Evolutionary conservation across 2,329 filamentous ascomycete species (phyloP).

Genomic region (Nemania sp.): DNA sequence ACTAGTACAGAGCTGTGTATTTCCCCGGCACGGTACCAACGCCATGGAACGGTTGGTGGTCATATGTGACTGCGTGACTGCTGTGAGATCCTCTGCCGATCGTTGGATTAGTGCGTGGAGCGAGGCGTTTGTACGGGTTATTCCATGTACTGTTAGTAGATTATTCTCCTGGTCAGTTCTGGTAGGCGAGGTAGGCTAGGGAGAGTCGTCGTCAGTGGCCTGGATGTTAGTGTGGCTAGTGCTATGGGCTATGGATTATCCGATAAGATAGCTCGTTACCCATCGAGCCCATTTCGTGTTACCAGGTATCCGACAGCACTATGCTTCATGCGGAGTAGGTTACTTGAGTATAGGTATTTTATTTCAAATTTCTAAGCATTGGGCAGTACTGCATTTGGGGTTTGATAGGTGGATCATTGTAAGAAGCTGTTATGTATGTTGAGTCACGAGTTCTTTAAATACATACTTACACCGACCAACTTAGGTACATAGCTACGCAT

Average conservation of each 20-base stretch:
- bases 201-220: not conserved
- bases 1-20: not conserved
- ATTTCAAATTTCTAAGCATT: conserved; percentile 4
- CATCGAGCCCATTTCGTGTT: too few species aligned
- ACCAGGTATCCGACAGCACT: not conserved
- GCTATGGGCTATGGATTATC: conserved; percentile 5
- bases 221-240: not conserved
- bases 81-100: conserved; percentile 21
- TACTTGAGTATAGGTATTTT: not conserved
- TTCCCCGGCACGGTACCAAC: conserved; percentile 8
- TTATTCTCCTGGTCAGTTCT: too few species aligned
- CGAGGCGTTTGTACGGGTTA: not conserved
- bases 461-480: too few species aligned
- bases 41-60: conserved; percentile 6
- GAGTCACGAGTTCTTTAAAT: conserved; percentile 11
- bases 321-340: not conserved
- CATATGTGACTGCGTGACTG: conserved; percentile 11
- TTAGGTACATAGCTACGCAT: not conserved
- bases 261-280: not conserved
- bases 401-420: not conserved
- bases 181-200: not conserved
- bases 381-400: conserved; percentile 3
- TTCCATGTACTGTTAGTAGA: not conserved
- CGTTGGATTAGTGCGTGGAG: conserved; percentile 3
- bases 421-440: not conserved